Base-by-base conservation (phyloP, 768 basidiomycete genomes). In the Sistotremastrum suecicum region DNA sequence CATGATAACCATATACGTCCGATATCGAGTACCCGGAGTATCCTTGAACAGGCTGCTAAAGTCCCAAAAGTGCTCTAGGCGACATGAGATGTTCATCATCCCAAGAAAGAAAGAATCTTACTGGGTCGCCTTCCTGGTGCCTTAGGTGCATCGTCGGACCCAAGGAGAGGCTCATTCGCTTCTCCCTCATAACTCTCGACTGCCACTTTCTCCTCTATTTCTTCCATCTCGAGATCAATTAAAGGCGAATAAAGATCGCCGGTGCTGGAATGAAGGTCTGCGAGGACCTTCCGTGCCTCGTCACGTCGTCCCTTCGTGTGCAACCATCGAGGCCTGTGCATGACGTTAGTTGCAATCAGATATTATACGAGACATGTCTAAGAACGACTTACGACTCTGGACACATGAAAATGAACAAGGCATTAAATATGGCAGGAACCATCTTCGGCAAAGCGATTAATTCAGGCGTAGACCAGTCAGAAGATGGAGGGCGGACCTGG, bases 151-250 rank as follows among this genome's bases (percentile, higher is more conserved):
- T 20, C 20, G 20, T 20, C 20, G 20, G 20, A 20, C 20, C 20
- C 20, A 20, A 20, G 20, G 20, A 20, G 20, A 20, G 20, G 20
- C 20, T 20, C 20, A 20, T 20, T 20, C 20, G 20, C 20, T 20
- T 20, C 20, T 20, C 20, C 20, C 20, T 69, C 69, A 20, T 52
- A 60, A 8, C 70, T 73, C 43, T 68, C 63, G 30, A 75, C 52
- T 7, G 60, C 53, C 45, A 76, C 68, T 49, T 65, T 67, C 54
- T 74, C 74, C 47, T 70, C 66, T 32, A 75, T 74, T 50, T 75
- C 75, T 42, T 62, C 59, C 57, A 76, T 68, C 54, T 75, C 71
- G 11, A 75, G 58, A 38, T 67, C 58, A 36, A 77, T 61, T 6
- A 77, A 57, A 7, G 74, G 74, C 1, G 74, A 75, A 36, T 72